phyloP scores from a whole-genome alignment of 2,329 filamentous ascomycete genomes.

The Colletotrichum incanum region DNA sequence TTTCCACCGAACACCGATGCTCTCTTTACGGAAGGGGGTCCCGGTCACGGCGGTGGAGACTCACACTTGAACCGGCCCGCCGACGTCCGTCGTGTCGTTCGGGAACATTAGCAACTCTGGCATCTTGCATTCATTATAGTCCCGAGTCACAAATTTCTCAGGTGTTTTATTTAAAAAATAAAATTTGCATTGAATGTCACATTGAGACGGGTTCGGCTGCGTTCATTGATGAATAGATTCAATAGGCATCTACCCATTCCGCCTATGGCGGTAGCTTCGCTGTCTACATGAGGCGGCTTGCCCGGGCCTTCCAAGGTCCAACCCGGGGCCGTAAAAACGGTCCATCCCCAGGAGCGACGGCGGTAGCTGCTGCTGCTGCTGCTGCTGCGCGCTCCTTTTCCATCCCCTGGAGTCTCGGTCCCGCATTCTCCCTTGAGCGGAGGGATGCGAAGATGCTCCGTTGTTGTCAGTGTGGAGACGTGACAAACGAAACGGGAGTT shows the following conservation, averaged over 20 bases:
- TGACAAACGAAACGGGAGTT: slow-evolving; percentile 43
- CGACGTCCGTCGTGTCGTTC: not conserved
- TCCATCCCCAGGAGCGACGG: slow-evolving; percentile 34
- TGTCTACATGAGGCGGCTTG: slow-evolving; percentile 52
- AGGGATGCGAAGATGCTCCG: slow-evolving; percentile 34
- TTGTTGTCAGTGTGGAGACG: slow-evolving; percentile 37
- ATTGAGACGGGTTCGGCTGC: not conserved
- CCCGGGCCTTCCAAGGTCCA: slow-evolving; percentile 49
- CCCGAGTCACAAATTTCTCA: not conserved
- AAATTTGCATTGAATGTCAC: not conserved
- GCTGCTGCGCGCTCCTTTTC: slow-evolving; percentile 19
- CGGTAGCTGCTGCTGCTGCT: slow-evolving; percentile 6
- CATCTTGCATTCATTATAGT: not conserved
- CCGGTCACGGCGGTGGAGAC: not conserved
- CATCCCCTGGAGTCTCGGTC: slow-evolving; percentile 43
- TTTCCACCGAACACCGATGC: slow-evolving; percentile 37
- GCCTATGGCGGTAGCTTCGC: slow-evolving; percentile 42
- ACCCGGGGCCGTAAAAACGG: slow-evolving; percentile 47
- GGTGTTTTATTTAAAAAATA: not conserved
- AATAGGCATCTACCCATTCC: slow-evolving; percentile 64
- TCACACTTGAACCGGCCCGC: not conserved
- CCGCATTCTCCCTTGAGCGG: slow-evolving; percentile 24
- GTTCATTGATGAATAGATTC: slow-evolving; percentile 63
- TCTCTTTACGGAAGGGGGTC: not conserved
- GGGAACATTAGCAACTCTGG: not conserved